Evolutionary conservation across 1,139 yeast species (phyloP), one percentile per base, ranked within the genome.

Genomic region (Candida labiduridarum): DNA sequence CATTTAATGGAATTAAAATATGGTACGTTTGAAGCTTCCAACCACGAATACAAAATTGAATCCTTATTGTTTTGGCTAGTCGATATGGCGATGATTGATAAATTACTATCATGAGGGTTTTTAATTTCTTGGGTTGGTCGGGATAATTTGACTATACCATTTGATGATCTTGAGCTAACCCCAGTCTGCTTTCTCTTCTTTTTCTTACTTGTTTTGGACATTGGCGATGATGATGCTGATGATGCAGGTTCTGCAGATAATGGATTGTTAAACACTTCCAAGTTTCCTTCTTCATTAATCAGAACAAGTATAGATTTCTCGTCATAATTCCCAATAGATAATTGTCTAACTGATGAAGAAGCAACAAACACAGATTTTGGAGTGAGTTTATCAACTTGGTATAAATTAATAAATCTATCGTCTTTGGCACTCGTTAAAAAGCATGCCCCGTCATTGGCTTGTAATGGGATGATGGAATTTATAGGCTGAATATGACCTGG

Each of bases 401-500:
- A 84, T 50, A 88, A 71, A 64, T 89, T 90, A 58, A 90, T 76
- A 63, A 89, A 89, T 59, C 97, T 78, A 65, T 91, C 97, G 53
- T 83, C 84, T 35, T 71, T 72, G 1, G 97, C 95, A 51, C 87
- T 82, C 1, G 94, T 83, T 49, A 88, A 63, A 56, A 88, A 79
- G 41, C 72, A 67, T 46, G 77, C 83, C 5, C 45, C 46, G 2
- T 65, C 58, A 14, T 79, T 63, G 6, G 79, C 6, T 25, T 25
- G 29, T 25, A 25, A 25, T 7, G 29, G 67, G 31, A 74, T 50
- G 18, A 83, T 69, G 11, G 82, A 64, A 55, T 72, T 77, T 39
- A 88, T 76, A 3, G 89, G 84, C 34, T 88, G 80, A 33, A 88
- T 80, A 63, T 89, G 95, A 16, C 90, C 94, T 0, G 95, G 91